These are phyloP conservation scores for Colletotrichum sp. DNA, from an alignment of 2,329 filamentous ascomycete genomes.

Conservation along the genomic window DNA sequence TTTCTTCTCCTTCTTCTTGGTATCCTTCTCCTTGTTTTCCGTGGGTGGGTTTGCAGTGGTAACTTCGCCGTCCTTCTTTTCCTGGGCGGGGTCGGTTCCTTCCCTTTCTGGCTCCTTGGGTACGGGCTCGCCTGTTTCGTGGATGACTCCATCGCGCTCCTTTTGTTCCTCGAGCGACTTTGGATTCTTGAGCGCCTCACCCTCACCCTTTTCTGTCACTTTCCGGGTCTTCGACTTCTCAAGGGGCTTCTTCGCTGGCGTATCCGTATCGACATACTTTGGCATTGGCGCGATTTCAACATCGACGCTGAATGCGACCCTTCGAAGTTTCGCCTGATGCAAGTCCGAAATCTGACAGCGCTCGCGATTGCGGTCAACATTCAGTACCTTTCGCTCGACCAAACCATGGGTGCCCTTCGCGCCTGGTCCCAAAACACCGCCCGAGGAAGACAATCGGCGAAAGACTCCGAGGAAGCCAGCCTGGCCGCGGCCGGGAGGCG, in stretches of 20 bases:
- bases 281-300: constrained; percentile 94
- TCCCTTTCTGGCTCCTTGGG: constrained; percentile 46
- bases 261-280: constrained; percentile 70
- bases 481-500: constrained; percentile 71
- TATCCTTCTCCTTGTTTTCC: constrained; percentile 47
- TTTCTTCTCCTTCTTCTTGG: constrained; percentile 92
- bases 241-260: constrained; percentile 42
- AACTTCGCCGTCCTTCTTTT: constrained; percentile 25
- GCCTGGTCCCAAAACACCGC: constrained; percentile 51
- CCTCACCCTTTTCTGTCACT: constrained; percentile 73
- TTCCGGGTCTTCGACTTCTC: constrained; percentile 65
- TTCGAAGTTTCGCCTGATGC: constrained; percentile 78
- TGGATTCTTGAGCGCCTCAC: constrained; percentile 73
- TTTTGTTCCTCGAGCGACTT: constrained; percentile 65
- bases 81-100: constrained; percentile 26
- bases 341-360: constrained; percentile 82
- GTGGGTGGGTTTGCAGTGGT: constrained; percentile 24
- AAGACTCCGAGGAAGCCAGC: constrained; percentile 83
- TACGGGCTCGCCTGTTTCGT: constrained; percentile 44
- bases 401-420: constrained; percentile 65
- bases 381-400: constrained; percentile 82
- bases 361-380: constrained; percentile 81
- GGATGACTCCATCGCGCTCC: constrained; percentile 42
- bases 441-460: constrained; percentile 78
- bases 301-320: constrained; percentile 95